Evolutionary conservation across 2,329 filamentous ascomycete species (phyloP), one percentile per base, ranked within the genome.

Genomic region (Xylariaceae sp.): DNA sequence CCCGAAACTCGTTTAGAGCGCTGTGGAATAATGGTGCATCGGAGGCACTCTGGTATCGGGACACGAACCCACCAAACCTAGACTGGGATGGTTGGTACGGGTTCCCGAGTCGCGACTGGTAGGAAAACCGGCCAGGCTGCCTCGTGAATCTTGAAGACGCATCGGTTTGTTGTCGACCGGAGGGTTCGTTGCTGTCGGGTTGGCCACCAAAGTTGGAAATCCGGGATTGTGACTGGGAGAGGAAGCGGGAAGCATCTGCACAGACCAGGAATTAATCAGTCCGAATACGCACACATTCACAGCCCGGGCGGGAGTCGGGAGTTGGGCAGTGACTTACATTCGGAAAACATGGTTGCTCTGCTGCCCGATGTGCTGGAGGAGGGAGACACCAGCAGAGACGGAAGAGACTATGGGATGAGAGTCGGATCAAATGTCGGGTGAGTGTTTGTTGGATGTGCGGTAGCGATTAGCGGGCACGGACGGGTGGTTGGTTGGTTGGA

Each of bases 11-110:
- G 70, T 96, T 91, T 12, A 91, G 83, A 3, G 89, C 86, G 67
- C 90, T 95, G 72, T 94, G 91, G 71, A 99, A 97, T n/a, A 99
- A 78, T 53, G 94, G 94, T 7, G 92, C 91, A 62, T 91, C 88
- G 55, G 89, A 86, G 26, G 78, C 77, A 44, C 83, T 78, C 3
- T 87, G 81, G 57, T 88, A 85, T 49, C 91, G 82, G 8, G 89
- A 90, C 31, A 87, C 84, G 69, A 96, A 95, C 32, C 95, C 91
- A 62, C 95, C 91, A 63, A 90, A 81, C 46, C 91, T 85, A 2
- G 88, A 89, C 43, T 82, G 79, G 9, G 79, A 74, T 51, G 83
- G 80, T 66, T 89, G 87, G 73, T 96, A 96, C 6, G 91, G 90
- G 68, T 94, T 92, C 42, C 83, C 85, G 47, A 70, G 60, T 31